Base-by-base conservation (phyloP, 176 grass and related monocot species). In the Chrysopogon serrulatus region DNA sequence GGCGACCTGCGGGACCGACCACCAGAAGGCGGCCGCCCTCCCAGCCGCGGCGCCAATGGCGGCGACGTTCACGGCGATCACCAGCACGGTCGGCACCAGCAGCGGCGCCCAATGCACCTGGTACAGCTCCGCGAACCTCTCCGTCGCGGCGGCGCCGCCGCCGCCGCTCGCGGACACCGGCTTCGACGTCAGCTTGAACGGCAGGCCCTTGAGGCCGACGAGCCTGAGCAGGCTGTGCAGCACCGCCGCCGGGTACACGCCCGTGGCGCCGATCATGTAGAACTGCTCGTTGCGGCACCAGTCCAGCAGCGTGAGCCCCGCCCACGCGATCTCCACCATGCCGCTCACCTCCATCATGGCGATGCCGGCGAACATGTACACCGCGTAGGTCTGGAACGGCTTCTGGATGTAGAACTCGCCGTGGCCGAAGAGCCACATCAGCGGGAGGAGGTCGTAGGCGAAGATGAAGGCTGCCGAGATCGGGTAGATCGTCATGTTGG, bases 61-160 rank as follows among this genome's bases (percentile, higher is more conserved):
- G 2, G 76, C 65, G 0, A 88, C 60, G 23, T 88, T 88, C 60
- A 88, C 87, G 4, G 47, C 75, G 24, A 88, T 67, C 68, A 84
- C 81, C 57, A 84, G 43, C n/a, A 79, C 65, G 1, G 87, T 84
- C 3, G 87, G 87, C 75, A 88, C 54, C 67, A 88, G 59, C 68
- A 84, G 1, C 1, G 75, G 81, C 0, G 68, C 27, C 87, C 87
- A 88, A 16, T 88, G 57, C 28, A 88, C 81, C 0, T 23, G 6
- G 48, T 88, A 88, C 23, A 88, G 44, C 34, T 84, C 87, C 28
- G 87, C 87, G 35, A 84, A 88, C 81, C 79, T 88, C 45, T 84
- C 81, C 13, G 10, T 73, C 28, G 56, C 51, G 13, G 2, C 24
- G 36, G 2, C 7, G 18, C 36, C 1, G 37, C 11, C 7, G 18